Conservation (phyloP, 2,329 filamentous ascomycete species). For the Aspergillus vadensis region DNA sequence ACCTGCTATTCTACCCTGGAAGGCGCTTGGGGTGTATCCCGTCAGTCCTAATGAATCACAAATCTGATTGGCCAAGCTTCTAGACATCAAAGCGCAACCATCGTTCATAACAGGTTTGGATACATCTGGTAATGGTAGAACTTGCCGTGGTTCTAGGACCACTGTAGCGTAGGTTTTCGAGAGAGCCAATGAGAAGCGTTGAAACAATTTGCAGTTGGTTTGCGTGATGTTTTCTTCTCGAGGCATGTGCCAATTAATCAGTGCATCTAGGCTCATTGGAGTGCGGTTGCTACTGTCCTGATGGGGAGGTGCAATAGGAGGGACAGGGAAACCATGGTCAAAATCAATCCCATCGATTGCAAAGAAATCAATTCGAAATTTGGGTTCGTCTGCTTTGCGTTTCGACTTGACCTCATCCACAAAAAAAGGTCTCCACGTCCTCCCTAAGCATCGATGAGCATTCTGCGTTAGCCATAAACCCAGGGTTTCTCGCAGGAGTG, state of each 20-base stretch:
- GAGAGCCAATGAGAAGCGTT: constrained; percentile 45
- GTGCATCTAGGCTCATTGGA: constrained; percentile 38
- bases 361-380: constrained; percentile 45
- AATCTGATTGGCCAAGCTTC: constrained; percentile 51
- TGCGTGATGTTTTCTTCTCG: constrained; percentile 37
- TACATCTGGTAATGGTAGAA: constrained; percentile 37
- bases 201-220: constrained; percentile 49
- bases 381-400: constrained; percentile 30
- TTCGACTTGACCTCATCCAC: constrained; percentile 43
- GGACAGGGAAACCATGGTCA: constrained; percentile 11
- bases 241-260: constrained; percentile 52
- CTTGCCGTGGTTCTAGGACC: constrained; percentile 38
- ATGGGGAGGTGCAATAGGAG: constrained; percentile 23
- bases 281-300: constrained; percentile 35
- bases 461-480: constrained; percentile 44
- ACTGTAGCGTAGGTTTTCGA: constrained; percentile 48
- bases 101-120: constrained; percentile 48
- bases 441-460: constrained; percentile 44
- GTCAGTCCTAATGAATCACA: constrained; percentile 47
- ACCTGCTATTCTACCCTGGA: constrained; percentile 61
- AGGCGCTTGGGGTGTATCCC: constrained; percentile 50
- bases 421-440: constrained; percentile 49
- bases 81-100: constrained; percentile 59
- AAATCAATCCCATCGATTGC: constrained; percentile 49
- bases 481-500: constrained; percentile 37